Conservation (phyloP, 352 stramenopile species). For the Blastocystis sp. region DNA sequence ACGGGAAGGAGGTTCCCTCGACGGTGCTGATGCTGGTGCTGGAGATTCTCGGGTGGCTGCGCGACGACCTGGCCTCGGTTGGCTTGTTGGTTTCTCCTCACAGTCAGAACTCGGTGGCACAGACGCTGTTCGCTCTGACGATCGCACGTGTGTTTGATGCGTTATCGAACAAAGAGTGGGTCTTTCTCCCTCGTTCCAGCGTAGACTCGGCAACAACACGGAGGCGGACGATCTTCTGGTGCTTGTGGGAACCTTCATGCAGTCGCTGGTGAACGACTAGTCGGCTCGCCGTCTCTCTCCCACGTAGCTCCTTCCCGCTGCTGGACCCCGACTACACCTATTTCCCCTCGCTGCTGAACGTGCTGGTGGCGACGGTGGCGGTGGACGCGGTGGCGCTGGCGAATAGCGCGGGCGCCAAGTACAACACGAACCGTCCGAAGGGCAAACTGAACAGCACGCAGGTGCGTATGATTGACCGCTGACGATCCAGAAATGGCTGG, state of each 20-base stretch:
- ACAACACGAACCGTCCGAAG: slow-evolving; percentile 20
- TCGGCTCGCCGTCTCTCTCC: not conserved
- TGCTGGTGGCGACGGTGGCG: not conserved
- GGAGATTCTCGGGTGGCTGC: not conserved
- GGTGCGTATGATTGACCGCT: not conserved
- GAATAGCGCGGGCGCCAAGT: not conserved
- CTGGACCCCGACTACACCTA: not conserved
- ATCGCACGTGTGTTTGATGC: not conserved
- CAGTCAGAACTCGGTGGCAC: not conserved
- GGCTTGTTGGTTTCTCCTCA: not conserved
- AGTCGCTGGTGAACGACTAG: not conserved
- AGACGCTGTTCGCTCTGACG: not conserved
- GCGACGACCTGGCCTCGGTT: not conserved
- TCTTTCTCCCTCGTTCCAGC: not conserved
- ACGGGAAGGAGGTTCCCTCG: not conserved
- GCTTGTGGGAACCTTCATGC: not conserved
- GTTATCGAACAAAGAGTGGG: not conserved
- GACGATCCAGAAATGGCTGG: not conserved
- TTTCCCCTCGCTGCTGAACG: not conserved
- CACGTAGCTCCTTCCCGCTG: not conserved
- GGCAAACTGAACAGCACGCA: slow-evolving; percentile 3
- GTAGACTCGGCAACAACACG: not conserved
- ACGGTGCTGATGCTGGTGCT: not conserved
- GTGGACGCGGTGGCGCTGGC: not conserved
- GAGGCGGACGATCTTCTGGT: not conserved